Conservation (phyloP, 192 early-diverging fungal species). For the Backusella liffmaniae region DNA sequence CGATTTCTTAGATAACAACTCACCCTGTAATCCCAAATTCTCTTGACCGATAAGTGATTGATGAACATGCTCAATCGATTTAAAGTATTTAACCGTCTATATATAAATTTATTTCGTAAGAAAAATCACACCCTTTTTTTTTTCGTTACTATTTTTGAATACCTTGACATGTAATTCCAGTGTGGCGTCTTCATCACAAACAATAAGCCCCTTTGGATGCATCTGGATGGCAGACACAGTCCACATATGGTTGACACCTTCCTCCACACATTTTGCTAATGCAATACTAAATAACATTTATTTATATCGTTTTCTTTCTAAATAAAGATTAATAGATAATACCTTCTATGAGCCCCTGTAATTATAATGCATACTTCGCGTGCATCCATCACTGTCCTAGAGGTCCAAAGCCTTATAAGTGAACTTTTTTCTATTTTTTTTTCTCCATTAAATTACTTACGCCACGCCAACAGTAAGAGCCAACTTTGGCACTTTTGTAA, state of each 20-base stretch:
- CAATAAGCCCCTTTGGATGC: slow-evolving; percentile 77
- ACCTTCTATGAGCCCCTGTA: slow-evolving; percentile 75
- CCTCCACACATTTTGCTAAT: slow-evolving; percentile 81
- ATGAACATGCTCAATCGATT: slow-evolving; percentile 83
- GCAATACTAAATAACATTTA: slow-evolving; percentile 47
- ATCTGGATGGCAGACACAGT: slow-evolving; percentile 83
- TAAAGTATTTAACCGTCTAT: slow-evolving; percentile 82
- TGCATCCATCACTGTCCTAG: slow-evolving; percentile 81
- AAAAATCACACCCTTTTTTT: neutral
- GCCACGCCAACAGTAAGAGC: slow-evolving; percentile 83
- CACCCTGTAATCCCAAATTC: slow-evolving; percentile 19
- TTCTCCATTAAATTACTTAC: slow-evolving; percentile 33
- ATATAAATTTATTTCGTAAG: neutral
- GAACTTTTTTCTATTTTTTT: neutral
- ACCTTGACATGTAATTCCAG: slow-evolving; percentile 82
- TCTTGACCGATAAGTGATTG: slow-evolving; percentile 31
- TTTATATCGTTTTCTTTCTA: neutral
- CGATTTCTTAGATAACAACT: slow-evolving; percentile 7
- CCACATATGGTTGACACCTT: slow-evolving; percentile 87
- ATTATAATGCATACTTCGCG: slow-evolving; percentile 83
- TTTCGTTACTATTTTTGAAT: neutral
- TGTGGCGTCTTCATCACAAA: slow-evolving; percentile 85
- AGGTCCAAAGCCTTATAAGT: neutral
- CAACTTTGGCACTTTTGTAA: slow-evolving; percentile 81
- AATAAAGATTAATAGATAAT: neutral